phyloP scores from a whole-genome alignment of 2,329 filamentous ascomycete species.

The Nemania sp. region DNA sequence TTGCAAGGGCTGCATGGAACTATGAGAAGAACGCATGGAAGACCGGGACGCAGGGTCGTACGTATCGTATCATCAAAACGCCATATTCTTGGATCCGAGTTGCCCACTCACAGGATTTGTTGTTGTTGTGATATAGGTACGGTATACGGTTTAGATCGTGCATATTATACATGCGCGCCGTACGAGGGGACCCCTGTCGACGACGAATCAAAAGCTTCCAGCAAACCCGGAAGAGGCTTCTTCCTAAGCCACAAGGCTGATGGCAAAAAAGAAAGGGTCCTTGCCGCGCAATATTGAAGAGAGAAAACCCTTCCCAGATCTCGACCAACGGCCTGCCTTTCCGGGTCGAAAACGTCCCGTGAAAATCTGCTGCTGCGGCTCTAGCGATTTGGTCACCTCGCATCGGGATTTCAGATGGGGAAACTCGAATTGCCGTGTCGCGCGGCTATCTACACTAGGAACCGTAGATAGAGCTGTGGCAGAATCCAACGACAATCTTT shows the following conservation, averaged over 20 bases:
- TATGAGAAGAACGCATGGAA: not conserved
- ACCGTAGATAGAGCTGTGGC: no score
- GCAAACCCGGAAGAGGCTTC: constrained; percentile 1
- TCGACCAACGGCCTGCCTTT: constrained; percentile 1
- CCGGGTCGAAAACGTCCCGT: not conserved
- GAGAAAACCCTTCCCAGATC: not conserved
- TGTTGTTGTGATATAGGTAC: not conserved
- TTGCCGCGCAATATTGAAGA: constrained; percentile 1
- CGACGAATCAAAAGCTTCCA: constrained; percentile 8
- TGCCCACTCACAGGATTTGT: constrained; percentile 6
- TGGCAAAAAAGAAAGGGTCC: constrained; percentile 15
- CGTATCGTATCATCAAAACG: not conserved
- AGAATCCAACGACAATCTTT: no score
- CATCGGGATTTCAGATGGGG: constrained; percentile 5
- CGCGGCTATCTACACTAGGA: not conserved
- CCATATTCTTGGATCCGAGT: not conserved
- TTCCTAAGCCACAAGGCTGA: constrained; percentile 21
- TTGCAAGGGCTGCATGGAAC: constrained; percentile 1
- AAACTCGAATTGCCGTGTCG: not conserved
- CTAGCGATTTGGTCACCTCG: not conserved
- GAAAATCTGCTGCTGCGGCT: not conserved
- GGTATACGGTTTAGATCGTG: no score
- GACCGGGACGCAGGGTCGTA: not conserved
- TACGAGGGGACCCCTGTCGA: not conserved
- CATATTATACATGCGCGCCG: constrained; percentile 5